Base-by-base conservation (phyloP, 1,284 basidiomycete genomes). In the Flammula alnicola region DNA sequence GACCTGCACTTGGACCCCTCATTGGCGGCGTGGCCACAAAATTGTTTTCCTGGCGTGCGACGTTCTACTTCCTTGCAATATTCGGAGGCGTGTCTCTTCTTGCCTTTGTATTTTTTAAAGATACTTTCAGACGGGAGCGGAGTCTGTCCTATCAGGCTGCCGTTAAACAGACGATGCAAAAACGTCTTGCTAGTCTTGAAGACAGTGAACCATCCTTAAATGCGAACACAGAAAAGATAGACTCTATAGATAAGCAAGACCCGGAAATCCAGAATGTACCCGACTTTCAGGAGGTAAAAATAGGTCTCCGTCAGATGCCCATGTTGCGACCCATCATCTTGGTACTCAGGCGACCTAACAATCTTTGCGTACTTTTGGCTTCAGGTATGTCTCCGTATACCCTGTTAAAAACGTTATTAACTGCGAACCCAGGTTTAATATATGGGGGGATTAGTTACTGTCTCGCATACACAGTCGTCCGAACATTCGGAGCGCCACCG, bases 121-220 rank as follows among this genome's bases (percentile, higher is more conserved):
- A 94, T 60, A 92, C 91, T 1, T 95, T 90, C 73, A 80, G 92
- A 8, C 73, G 77, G 47, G 89, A 93, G 63, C 83, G 93, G 25
- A 91, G 88, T 54, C 67, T 86, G 30, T 79, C 83, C 6, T 95
- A 93, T 63, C 89, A 91, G 62, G 73, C 72, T 39, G 82, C 81
- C 5, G 64, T 86, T 25, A 72, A 60, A 51, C 51, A 64, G 26
- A 36, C 40, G 16, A 29, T 20, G 26, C 40, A 38, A 20, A 32
- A 11, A 6, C 30, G 17, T 22, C 40, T 30, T 8, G 9, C 12
- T 8, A 42, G 12, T 30, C 16, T 16, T 16, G 32, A 42, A 17
- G 35, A 35, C 10, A 16, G 17, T 1, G 25, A 17, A 5, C 26
- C 20, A 12, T 11, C 10, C 10, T 19, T 6, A 12, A 14, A 10